Conservation (phyloP, 1,284 basidiomycete species). For the Pseudozyma tsukubaensis region DNA sequence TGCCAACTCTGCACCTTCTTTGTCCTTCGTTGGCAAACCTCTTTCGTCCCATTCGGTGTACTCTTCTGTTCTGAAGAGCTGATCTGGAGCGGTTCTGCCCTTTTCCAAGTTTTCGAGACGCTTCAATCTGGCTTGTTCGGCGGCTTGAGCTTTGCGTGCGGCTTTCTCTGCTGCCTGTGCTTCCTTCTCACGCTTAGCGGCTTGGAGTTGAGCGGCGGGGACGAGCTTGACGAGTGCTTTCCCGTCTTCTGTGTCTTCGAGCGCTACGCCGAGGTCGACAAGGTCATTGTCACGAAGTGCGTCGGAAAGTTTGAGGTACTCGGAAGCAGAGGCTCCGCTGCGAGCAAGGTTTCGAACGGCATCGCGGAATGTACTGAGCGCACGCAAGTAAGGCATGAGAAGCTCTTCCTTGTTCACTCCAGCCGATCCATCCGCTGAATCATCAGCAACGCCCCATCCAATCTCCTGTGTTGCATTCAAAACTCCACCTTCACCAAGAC, state of each 20-base stretch:
- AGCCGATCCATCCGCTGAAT: conserved; percentile 27
- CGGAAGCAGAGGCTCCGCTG: conserved; percentile 52
- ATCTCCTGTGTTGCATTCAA: conserved; percentile 48
- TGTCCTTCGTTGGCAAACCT: conserved; percentile 86
- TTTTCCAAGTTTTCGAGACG: conserved; percentile 83
- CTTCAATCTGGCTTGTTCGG: conserved; percentile 80
- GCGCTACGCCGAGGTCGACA: conserved; percentile 89
- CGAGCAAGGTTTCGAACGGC: conserved; percentile 86
- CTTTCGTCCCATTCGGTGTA: conserved; percentile 82
- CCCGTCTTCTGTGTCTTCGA: conserved; percentile 93
- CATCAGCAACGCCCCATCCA: conserved; percentile 61
- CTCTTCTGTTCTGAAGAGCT: conserved; percentile 79
- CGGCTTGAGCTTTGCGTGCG: conserved; percentile 81
- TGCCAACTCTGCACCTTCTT: conserved; percentile 83
- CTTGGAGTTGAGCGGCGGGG: conserved; percentile 82
- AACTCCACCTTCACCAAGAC: conserved; percentile 81
- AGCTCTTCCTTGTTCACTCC: conserved; percentile 79
- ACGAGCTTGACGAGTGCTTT: conserved; percentile 86
- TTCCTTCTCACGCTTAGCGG: conserved; percentile 89
- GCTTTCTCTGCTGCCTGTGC: conserved; percentile 80
- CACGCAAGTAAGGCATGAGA: conserved; percentile 88
- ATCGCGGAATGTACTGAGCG: conserved; percentile 91
- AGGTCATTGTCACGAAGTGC: conserved; percentile 89
- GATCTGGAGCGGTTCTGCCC: conserved; percentile 79
- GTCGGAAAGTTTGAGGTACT: conserved; percentile 73